Evolutionary conservation across 78 protist genomes (phyloP).

Genomic region (Dictyostelium brefeldianum): DNA sequence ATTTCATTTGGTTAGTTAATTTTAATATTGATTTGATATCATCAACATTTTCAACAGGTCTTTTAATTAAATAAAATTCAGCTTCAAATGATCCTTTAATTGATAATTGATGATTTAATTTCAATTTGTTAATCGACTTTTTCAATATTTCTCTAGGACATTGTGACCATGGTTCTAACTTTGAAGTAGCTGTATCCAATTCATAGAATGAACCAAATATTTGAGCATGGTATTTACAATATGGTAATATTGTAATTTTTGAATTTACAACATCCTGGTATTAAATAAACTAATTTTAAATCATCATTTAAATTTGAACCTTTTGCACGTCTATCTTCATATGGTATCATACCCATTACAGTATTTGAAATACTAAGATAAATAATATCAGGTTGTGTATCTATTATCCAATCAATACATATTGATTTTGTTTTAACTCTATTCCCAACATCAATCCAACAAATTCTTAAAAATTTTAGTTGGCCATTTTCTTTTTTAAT

Average conservation of each 20-base stretch:
- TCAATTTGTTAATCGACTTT: neutral
- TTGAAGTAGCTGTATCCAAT: neutral
- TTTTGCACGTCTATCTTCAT: neutral
- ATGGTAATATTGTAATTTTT: neutral
- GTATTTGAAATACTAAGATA: slow-evolving; percentile 21
- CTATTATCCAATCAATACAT: neutral
- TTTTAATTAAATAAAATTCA: slow-evolving; percentile 42
- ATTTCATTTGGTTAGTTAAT: neutral
- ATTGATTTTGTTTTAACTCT: slow-evolving; percentile 25
- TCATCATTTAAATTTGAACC: neutral
- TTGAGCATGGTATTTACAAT: neutral
- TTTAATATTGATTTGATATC: neutral
- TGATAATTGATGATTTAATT: too few relatives aligned
- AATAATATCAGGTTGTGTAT: neutral
- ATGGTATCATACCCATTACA: slow-evolving; percentile 17
- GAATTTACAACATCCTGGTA: neutral
- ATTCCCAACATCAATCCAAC: slow-evolving; percentile 44
- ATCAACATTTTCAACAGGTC: too few relatives aligned
- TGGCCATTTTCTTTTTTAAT: neutral
- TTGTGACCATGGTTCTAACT: neutral
- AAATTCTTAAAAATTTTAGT: slow-evolving; percentile 26
- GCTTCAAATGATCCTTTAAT: slow-evolving; percentile 66
- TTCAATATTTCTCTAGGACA: slow-evolving; percentile 24
- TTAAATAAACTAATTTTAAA: slow-evolving; percentile 20
- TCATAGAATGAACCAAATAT: slow-evolving; percentile 36